Evolutionary conservation across 495 filamentous ascomycete genomes (phyloP).

Genomic region (Aspergillus cavernicola): DNA sequence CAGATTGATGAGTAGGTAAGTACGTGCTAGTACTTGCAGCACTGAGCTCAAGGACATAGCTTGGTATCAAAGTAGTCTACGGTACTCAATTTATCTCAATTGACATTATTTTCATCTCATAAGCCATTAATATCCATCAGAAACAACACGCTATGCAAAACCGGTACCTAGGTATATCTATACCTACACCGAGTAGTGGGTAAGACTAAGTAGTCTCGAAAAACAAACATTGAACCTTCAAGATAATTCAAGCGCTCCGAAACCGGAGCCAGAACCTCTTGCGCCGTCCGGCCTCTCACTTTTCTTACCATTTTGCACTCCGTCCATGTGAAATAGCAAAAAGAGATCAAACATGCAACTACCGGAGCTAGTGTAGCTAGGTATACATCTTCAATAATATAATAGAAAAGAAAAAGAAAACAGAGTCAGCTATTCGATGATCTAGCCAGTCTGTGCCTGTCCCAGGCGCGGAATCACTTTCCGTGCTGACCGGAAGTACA

Average conservation of each 20-base stretch:
- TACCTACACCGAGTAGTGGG: no score
- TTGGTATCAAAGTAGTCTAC: no score
- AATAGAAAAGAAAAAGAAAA: neutral
- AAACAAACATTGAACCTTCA: neutral
- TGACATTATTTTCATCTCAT: neutral
- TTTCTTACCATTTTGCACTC: slow-evolving; percentile 1
- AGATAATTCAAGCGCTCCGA: neutral
- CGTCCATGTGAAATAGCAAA: neutral
- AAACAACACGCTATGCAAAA: slow-evolving; percentile 12
- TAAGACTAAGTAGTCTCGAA: no score
- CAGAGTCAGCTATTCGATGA: neutral
- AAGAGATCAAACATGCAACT: slow-evolving; percentile 2
- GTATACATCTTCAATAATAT: neutral
- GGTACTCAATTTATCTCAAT: no score
- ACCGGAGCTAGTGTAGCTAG: neutral
- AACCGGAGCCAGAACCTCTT: neutral
- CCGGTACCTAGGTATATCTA: no score
- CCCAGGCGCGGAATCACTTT: neutral
- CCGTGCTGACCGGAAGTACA: neutral
- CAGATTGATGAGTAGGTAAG: no score
- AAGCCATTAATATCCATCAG: neutral
- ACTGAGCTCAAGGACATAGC: no score
- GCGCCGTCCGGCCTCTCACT: slow-evolving; percentile 1
- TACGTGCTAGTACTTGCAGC: no score
- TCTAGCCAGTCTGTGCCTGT: slow-evolving; percentile 1